Conservation (phyloP, 2,329 filamentous ascomycete genomes). For the Lasiodiplodia theobromae region DNA sequence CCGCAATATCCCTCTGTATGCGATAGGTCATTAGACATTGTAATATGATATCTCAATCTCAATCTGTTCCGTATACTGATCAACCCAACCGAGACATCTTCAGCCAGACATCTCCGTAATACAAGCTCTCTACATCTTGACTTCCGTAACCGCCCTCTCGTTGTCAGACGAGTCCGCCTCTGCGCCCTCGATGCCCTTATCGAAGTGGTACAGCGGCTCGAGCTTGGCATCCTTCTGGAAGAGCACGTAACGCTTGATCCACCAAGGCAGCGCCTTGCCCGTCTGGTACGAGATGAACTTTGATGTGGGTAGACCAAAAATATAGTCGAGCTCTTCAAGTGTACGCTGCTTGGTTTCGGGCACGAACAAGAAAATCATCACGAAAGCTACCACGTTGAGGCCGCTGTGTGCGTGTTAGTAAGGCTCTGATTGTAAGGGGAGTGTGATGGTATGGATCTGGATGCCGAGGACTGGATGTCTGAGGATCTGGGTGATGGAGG, state of each 20-base stretch:
- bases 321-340: conserved; percentile 53
- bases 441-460: too few species aligned
- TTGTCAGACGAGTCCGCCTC: conserved; percentile 9
- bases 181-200: conserved; percentile 28
- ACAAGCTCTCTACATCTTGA: not conserved
- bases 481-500: too few species aligned
- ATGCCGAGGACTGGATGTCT: too few species aligned
- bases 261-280: conserved; percentile 53
- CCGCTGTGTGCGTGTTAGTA: conserved; percentile 46
- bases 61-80: not conserved
- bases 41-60: not conserved
- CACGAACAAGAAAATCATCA: conserved; percentile 43
- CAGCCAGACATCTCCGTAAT: not conserved
- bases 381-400: conserved; percentile 39
- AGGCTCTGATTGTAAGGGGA: not conserved
- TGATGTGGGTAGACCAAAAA: conserved; percentile 56
- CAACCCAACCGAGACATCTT: not conserved
- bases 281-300: conserved; percentile 51
- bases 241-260: conserved; percentile 53
- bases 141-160: not conserved
- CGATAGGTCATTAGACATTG: not conserved
- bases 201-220: conserved; percentile 50
- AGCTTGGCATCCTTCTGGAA: conserved; percentile 42
- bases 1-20: not conserved
- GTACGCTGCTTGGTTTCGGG: conserved; percentile 43